Evolutionary conservation across 2,329 filamentous ascomycete species (phyloP).

Genomic region (Claviceps africana): DNA sequence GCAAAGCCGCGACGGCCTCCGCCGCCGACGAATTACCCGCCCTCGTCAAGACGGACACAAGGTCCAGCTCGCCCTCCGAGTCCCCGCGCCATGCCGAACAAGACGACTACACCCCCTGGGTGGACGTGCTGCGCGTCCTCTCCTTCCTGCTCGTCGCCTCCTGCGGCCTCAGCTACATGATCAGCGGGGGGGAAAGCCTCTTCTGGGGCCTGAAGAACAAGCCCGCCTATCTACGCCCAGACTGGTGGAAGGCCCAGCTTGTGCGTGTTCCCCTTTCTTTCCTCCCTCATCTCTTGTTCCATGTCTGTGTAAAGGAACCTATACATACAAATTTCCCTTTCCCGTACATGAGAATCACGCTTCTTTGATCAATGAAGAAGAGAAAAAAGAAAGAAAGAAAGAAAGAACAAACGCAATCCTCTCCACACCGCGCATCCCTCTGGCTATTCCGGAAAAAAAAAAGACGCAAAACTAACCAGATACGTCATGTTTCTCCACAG

Average conservation of each 20-base stretch:
- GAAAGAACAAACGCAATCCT: too few species aligned
- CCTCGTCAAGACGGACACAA: constrained; percentile 10
- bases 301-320: not conserved
- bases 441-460: too few species aligned
- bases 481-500: constrained; percentile 17
- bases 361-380: too few species aligned
- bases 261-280: constrained; percentile 29
- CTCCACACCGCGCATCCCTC: too few species aligned
- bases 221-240: constrained; percentile 45
- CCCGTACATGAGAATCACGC: too few species aligned
- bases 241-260: constrained; percentile 45
- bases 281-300: too few species aligned
- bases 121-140: constrained; percentile 58
- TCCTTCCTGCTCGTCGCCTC: constrained; percentile 53
- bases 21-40: constrained; percentile 10
- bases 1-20: constrained; percentile 21
- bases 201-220: constrained; percentile 51
- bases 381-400: too few species aligned
- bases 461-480: not conserved
- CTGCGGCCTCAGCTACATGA: constrained; percentile 59
- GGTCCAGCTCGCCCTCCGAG: constrained; percentile 7
- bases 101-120: constrained; percentile 42
- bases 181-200: constrained; percentile 55
- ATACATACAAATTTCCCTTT: too few species aligned
- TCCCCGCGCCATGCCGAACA: constrained; percentile 25